Conservation (phyloP, 2,329 filamentous ascomycete genomes). For the Hymenoscyphus occultus region DNA sequence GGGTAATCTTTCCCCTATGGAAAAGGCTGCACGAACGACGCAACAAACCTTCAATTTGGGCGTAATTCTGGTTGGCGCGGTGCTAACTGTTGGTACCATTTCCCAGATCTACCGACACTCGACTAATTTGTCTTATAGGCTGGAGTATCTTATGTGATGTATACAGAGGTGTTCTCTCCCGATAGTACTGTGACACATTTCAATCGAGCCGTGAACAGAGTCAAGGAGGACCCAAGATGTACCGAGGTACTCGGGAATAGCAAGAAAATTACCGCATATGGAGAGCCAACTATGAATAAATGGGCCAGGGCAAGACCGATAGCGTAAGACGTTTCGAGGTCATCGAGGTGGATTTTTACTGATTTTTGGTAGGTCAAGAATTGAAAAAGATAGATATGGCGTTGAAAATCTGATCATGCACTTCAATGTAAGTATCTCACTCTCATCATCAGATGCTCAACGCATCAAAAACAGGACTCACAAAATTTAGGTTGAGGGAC, state of each 20-base stretch:
- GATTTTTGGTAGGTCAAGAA: conserved; percentile 52
- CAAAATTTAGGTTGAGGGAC: conserved; percentile 67
- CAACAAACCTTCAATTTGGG: conserved; percentile 90
- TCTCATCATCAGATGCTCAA: too few species aligned
- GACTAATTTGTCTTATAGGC: conserved; percentile 47
- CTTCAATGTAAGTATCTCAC: conserved; percentile 60
- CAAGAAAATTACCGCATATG: conserved; percentile 75
- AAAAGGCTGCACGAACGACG: conserved; percentile 81
- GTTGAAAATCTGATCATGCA: conserved; percentile 80
- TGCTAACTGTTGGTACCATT: conserved; percentile 62
- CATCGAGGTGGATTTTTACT: conserved; percentile 27
- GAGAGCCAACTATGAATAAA: conserved; percentile 76
- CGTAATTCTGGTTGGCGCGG: conserved; percentile 70
- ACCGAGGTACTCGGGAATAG: conserved; percentile 70
- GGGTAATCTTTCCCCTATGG: conserved; percentile 68
- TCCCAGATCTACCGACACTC: not conserved
- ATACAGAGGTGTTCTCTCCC: conserved; percentile 76
- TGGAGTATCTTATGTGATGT: conserved; percentile 75
- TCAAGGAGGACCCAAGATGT: conserved; percentile 71
- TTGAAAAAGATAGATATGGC: conserved; percentile 69
- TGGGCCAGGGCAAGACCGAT: conserved; percentile 69
- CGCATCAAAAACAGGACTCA: not conserved
- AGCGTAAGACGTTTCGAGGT: conserved; percentile 42
- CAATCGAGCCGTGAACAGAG: conserved; percentile 77
- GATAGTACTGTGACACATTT: conserved; percentile 86